phyloP scores from a whole-genome alignment of 768 basidiomycete genomes.

The Mycena rosella region DNA sequence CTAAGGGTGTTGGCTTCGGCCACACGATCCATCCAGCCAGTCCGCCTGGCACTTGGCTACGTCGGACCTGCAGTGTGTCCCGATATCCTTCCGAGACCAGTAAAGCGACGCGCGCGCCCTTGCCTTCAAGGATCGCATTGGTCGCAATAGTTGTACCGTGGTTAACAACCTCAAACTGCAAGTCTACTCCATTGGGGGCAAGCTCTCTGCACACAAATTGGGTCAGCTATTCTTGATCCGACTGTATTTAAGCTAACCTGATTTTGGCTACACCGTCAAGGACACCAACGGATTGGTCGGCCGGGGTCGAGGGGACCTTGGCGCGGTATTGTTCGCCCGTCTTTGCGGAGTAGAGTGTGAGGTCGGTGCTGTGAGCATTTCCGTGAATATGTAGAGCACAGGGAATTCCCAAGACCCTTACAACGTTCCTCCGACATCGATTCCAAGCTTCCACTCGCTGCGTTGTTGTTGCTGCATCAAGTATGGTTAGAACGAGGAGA shows the following conservation, averaged over 20 bases:
- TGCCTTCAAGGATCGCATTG: slow-evolving; percentile 40
- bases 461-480: neutral
- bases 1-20: neutral
- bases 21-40: neutral
- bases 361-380: neutral
- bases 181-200: neutral
- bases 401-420: slow-evolving; percentile 18
- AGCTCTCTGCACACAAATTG: neutral
- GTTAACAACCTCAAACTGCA: slow-evolving; percentile 26
- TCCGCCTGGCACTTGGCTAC: slow-evolving; percentile 37
- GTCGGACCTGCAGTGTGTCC: slow-evolving; percentile 33
- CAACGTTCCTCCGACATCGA: slow-evolving; percentile 35
- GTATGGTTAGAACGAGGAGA: too few relatives aligned
- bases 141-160: slow-evolving; percentile 40
- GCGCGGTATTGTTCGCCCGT: neutral
- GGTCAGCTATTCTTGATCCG: slow-evolving; percentile 27
- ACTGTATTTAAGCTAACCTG: neutral
- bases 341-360: neutral
- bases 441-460: slow-evolving; percentile 11
- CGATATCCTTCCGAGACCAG: slow-evolving; percentile 40
- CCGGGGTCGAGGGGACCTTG: slow-evolving; percentile 33
- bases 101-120: slow-evolving; percentile 31
- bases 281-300: slow-evolving; percentile 35
- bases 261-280: neutral
- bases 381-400: neutral